Evolutionary conservation across 78 protist genomes (phyloP).

Genomic region (Dictyostelium purpureum): DNA sequence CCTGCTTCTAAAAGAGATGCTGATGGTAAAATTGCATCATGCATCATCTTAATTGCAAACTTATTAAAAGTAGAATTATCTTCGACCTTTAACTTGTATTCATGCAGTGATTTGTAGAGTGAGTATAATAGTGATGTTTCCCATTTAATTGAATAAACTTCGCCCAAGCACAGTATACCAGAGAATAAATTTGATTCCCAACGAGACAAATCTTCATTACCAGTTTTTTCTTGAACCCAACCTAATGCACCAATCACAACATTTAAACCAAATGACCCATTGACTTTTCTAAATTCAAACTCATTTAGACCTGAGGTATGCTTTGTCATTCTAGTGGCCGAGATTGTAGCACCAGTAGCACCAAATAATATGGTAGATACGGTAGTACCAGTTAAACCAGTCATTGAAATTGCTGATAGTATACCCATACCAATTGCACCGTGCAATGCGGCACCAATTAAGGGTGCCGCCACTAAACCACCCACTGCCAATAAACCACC

Average conservation of each 20-base stretch:
- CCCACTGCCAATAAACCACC: conserved; percentile 31
- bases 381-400: conserved; percentile 42
- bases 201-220: background rate
- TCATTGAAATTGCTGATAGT: conserved; percentile 18
- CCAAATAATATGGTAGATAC: conserved; percentile 51
- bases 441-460: conserved; percentile 45
- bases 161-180: conserved; percentile 49
- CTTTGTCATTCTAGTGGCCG: conserved; percentile 40
- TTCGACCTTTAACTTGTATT: conserved; percentile 22
- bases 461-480: conserved; percentile 30
- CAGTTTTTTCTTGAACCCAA: conserved; percentile 26
- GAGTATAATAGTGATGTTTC: background rate
- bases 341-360: conserved; percentile 44
- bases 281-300: background rate
- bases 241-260: conserved; percentile 55
- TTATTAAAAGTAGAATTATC: background rate
- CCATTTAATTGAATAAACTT: conserved; percentile 20
- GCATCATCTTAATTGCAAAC: conserved; percentile 42
- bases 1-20: conserved; percentile 22
- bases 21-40: conserved; percentile 38
- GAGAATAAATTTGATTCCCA: conserved; percentile 36
- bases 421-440: conserved; percentile 17
- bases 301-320: conserved; percentile 41
- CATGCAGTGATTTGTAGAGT: conserved; percentile 7
- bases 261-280: conserved; percentile 40